phyloP scores from a whole-genome alignment of 306 rosid genomes.

The Trifolium subterraneum region DNA sequence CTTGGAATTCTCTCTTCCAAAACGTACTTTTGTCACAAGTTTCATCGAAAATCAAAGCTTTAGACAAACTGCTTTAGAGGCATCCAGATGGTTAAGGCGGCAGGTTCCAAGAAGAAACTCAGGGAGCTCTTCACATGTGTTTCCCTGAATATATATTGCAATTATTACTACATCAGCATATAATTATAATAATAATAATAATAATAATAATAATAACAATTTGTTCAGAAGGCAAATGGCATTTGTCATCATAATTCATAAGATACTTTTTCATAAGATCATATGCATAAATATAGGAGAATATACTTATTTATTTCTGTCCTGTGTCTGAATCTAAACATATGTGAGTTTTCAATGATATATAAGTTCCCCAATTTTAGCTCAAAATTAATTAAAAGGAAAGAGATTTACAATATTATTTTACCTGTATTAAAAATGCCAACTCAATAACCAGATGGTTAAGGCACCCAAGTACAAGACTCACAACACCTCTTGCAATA shows the following conservation, averaged over 20 bases:
- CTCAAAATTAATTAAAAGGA: constrained; percentile 23
- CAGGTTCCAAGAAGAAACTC: constrained; percentile 91
- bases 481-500: constrained; percentile 90
- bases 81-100: constrained; percentile 88
- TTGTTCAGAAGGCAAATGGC: constrained; percentile 7
- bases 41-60: constrained; percentile 49
- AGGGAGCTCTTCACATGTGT: constrained; percentile 88
- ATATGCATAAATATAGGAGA: constrained; percentile 22
- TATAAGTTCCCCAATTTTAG: constrained; percentile 9
- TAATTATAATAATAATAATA: neutral
- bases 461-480: constrained; percentile 93
- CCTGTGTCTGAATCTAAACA: neutral
- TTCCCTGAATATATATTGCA: constrained; percentile 62
- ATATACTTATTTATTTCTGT: constrained; percentile 15
- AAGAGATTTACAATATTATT: constrained; percentile 21
- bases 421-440: constrained; percentile 95
- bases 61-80: constrained; percentile 65
- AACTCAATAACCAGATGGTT: constrained; percentile 88
- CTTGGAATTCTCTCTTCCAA: constrained; percentile 28
- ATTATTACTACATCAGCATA: constrained; percentile 28
- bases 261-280: constrained; percentile 6
- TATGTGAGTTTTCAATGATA: constrained; percentile 18
- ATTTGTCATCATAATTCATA: neutral
- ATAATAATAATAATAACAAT: neutral
- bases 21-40: constrained; percentile 14